Base-by-base conservation (phyloP, 352 stramenopile species). In the Thalassiosira mediterranea region DNA sequence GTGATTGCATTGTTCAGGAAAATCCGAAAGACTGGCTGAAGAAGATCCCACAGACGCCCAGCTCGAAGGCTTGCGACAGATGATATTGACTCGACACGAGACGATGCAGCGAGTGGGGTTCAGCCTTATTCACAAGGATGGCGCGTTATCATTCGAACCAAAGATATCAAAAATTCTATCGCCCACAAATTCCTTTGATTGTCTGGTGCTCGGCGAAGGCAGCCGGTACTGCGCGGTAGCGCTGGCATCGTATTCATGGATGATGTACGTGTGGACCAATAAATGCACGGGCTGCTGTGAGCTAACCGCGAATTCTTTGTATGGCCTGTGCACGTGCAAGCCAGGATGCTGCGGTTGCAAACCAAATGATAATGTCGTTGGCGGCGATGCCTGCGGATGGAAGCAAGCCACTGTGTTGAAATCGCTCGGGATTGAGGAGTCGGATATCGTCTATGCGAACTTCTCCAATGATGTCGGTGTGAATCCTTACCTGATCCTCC, bases 231-330 rank as follows among this genome's bases (percentile, higher is more conserved):
- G 70, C 17, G 72, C 71, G 57, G 86, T 90, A 53, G 83, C 85
- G 1, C 59, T 93, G 0, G 72, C 85, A n/a, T 88, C 90, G 32
- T 93, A 93, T 54, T 91, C 88, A 1, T 93, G 88, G 88, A 80
- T 88, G 69, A 51, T 93, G 0, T 91, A 91, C 65, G 25, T 92
- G 0, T 93, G 84, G 67, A 82, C 74, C 34, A 66, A 80, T 17
- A 66, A 57, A 44, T 74, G 72, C 28, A 81, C 44, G 21, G 78
- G 78, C 25, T 81, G 72, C 47, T 81, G 72, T 32, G 44, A 71
- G 17, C 49, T 69, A 34, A 62, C 57, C 15, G 47, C 66, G 15
- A 21, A 31, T 54, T 70, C 72, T 37, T n/a, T 72, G 8, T 66
- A 70, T 52, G 53, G 40, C 17, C 40, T 44, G 28, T 60, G 38